Base-by-base conservation (phyloP, 2,329 filamentous ascomycete genomes). In the Dothiorella sarmentorum region DNA sequence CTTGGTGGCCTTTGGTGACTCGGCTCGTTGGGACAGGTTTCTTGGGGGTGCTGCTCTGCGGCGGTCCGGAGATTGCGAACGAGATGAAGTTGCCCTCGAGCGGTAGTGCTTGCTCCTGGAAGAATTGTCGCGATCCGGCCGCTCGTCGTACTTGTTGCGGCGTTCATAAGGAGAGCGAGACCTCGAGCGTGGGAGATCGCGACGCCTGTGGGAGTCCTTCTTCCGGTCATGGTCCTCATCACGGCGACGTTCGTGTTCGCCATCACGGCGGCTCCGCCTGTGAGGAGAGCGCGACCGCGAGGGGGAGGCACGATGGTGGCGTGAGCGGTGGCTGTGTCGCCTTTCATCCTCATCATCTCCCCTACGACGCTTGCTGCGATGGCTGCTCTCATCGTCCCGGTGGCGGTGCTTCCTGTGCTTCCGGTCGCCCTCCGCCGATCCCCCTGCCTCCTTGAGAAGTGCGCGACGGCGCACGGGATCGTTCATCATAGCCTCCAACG, bases 381-480 rank as follows among this genome's bases (percentile, higher is more conserved):
- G 57, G n/a, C 49, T 20, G 37, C 40, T 47, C 11, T 38, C 53
- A 40, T 60, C 63, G 58, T 65, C 65, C 43, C 70, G 61, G 60
- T 70, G 69, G 27, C 63, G 62, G 18, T 68, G 68, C 45, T 63
- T 65, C 37, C 53, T 24, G 22, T 56, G 47, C 22, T 49, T 45
- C 11, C 45, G 33, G 15, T 61, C 63, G 61, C 42, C 66, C 66
- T 58, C 64, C 65, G 26, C 66, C 24, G 66, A 15, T 35, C 51
- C 45, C 18, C 56, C 49, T 51, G 47, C 20, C 20, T 47, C 56
- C 52, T 78, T 76, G 60, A 92, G 76, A 22, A 93, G 72, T 66
- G 88, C 84, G 60, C 82, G 79, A 63, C 87, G 80, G 75, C 83
- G 86, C 62, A 83, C 80, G 0, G 88, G 87, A 66, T 91, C 88